Percentiles rank a stretch among this genome's conserved stretches.
phyloP scores from a whole-genome alignment of 2,329 filamentous ascomycete genomes.

The Colletotrichum tropicicola region DNA sequence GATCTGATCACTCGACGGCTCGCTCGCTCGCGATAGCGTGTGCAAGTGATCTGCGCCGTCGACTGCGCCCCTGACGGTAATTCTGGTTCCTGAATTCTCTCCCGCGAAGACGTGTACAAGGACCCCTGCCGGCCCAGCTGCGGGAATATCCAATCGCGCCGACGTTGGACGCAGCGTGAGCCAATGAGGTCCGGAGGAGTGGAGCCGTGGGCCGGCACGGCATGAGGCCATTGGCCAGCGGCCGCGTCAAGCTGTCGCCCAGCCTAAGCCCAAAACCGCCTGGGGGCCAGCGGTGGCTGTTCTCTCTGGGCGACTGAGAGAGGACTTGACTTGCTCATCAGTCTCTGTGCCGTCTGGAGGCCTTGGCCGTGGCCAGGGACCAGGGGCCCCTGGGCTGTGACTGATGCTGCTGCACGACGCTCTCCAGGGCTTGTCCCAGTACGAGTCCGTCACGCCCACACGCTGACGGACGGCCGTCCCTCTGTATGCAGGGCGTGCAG shows the following conservation, averaged over 20 bases:
- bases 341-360: constrained; percentile 13
- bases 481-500: no score
- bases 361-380: background rate
- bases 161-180: background rate
- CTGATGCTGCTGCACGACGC: constrained; percentile 4
- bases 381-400: constrained; percentile 10
- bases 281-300: no score
- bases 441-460: background rate
- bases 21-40: background rate
- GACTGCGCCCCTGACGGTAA: constrained; percentile 29
- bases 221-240: constrained; percentile 19
- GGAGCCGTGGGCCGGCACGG: constrained; percentile 11
- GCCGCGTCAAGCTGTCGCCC: constrained; percentile 16
- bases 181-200: constrained; percentile 1
- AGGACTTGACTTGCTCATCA: no score
- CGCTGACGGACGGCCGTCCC: background rate
- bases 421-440: constrained; percentile 9
- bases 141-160: constrained; percentile 16
- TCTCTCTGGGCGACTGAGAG: no score
- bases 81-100: constrained; percentile 26
- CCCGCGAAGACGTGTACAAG: constrained; percentile 1
- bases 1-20: constrained; percentile 23
- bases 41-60: constrained; percentile 19
- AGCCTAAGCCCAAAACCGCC: constrained; percentile 15
- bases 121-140: background rate